Base-by-base conservation (phyloP, 1,139 yeast genomes). In the Wickerhamiella infanticola region DNA sequence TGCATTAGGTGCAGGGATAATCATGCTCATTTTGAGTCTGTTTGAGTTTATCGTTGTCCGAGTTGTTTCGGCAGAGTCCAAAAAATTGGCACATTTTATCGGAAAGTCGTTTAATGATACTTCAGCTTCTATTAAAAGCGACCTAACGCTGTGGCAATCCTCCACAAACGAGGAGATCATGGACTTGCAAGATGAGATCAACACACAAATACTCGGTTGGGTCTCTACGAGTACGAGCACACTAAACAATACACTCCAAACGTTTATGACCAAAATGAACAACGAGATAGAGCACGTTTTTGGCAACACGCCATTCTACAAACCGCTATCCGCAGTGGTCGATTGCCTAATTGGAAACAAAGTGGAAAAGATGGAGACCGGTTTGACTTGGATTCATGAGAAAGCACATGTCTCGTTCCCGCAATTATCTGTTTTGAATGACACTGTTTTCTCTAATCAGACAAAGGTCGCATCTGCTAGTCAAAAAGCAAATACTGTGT, bases 321-420 rank as follows among this genome's bases (percentile, higher is more conserved):
- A 48, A 24, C 82, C 94, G 0, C 69, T 88, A 8, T 48, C 60
- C 11, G 54, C 72, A 64, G 76, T 86, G 1, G 81, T 86, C 4
- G 77, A 79, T 44, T 90, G 98, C 63, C 75, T 83, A 1, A 67
- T 90, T 39, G 93, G 86, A 11, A 68, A 79, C 46, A 90, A 88
- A 58, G 60, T 88, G 5, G 67, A 69, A 3, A 69, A 71, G 35
- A 65, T 86, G 0, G 82, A 82, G 53, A 58, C 70, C 25, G 97
- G 94, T 0, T 61, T 88, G 45, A 72, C 78, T 1, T 90, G 97
- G 97, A 65, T 88, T 2, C 70, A 81, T 54, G 66, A 77, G 35
- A 69, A 82, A 52, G 70, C 88, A 3, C 67, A 74, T 13, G 64
- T 88, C 1, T 52, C 65, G 0, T 58, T 88, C 1, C 95, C 96